Base-by-base conservation (phyloP, 352 stramenopile genomes). In the Phytophthora citrophthora region DNA sequence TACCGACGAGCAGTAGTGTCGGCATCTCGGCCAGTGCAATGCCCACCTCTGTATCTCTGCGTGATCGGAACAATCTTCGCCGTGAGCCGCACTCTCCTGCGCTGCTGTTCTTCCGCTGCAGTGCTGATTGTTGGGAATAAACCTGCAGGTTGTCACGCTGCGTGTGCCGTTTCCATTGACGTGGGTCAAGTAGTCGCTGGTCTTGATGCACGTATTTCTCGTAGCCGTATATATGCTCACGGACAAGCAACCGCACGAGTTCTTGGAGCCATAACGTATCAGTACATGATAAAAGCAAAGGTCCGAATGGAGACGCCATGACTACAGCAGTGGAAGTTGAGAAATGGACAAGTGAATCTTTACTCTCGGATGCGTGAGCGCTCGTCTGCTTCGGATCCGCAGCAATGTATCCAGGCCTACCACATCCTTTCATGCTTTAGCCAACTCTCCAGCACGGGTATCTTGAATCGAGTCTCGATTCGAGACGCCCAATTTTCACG, bases 1-100 rank as follows among this genome's bases (percentile, higher is more conserved):
- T 77, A 16, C 73, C 73, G 23, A 49, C 24, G 16, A 80, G 39
- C 32, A 80, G 56, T 18, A 77, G 23, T 34, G 61, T 62, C 13
- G 70, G 70, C 49, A 77, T 67, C 11, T 74, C 45, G 12, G 54
- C 31, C 12, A 62, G 24, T 18, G 43, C 43, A 3, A 31, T 12
- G 16, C 23, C 26, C 31, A 50, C 34, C 11, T 67, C 45, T 24
- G 29, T 64, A 31, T 71, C 41, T 51, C 34, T 51, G 23, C 44
- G 7, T 26, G 29, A 48, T 31, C 34, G 67, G n/a, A 60, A 61
- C 11, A 51, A 10, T n/a, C 23, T 59, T 16, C 51, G 48, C 41
- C 34, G 49, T 29, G 38, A 39, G 4, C 29, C 32, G 4, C 54
- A 10, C 31, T 64, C 54, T 15, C 48, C 32, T 40, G 23, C 27